Evolutionary conservation across 1,284 basidiomycete species (phyloP).

Genomic region (Microbotryomycetes sp.): DNA sequence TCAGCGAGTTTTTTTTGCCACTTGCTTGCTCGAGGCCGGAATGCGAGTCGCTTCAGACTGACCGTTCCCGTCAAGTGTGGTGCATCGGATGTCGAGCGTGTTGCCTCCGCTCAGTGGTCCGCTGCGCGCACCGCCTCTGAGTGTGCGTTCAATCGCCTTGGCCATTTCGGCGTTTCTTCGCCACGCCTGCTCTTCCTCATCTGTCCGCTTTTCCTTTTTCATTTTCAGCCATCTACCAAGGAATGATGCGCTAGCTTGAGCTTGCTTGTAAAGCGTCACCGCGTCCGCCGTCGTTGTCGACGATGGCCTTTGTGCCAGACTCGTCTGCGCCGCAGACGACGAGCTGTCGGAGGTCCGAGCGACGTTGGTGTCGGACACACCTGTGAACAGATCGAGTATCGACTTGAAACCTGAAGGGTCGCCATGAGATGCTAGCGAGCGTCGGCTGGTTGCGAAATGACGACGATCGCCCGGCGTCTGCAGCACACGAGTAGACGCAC

Average conservation of each 20-base stretch:
- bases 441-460: neutral
- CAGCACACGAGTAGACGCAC: no score
- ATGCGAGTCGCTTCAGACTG: neutral
- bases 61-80: slow-evolving; percentile 27
- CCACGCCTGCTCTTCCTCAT: neutral
- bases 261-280: neutral
- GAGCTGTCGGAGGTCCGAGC: no score
- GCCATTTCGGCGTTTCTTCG: slow-evolving; percentile 14
- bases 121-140: slow-evolving; percentile 5
- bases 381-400: neutral
- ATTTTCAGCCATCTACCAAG: neutral
- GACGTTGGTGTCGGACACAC: no score
- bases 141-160: slow-evolving; percentile 23
- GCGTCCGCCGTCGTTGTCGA: neutral
- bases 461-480: no score
- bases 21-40: neutral
- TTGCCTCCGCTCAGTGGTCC: neutral
- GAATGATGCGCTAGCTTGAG: neutral
- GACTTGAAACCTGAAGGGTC: neutral
- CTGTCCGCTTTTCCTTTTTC: neutral
- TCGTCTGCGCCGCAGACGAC: neutral
- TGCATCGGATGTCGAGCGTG: slow-evolving; percentile 22
- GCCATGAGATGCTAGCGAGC: neutral
- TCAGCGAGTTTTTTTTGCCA: neutral
- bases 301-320: no score